Conservation (phyloP, 1,139 yeast genomes). For the Geotrichum aggregatum region DNA sequence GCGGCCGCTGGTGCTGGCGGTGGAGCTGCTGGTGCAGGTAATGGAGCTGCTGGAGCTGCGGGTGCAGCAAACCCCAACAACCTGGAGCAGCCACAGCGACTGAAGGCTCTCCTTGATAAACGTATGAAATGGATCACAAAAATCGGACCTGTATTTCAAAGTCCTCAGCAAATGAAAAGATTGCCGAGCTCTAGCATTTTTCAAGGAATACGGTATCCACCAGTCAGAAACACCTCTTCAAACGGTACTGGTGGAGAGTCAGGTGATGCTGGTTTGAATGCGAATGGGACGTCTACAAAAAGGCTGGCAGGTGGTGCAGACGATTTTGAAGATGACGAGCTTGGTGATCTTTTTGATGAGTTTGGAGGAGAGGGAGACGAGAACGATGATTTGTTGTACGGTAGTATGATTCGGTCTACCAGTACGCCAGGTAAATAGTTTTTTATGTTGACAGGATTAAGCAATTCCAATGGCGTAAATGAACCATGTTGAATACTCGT, state of each 20-base stretch:
- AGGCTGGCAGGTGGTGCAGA: not conserved
- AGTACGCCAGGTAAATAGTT: constrained; percentile 10
- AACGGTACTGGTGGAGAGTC: not conserved
- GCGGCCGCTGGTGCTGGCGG: not conserved
- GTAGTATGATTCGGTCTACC: constrained; percentile 44
- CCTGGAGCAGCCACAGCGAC: constrained; percentile 54
- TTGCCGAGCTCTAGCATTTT: constrained; percentile 49
- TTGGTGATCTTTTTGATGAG: constrained; percentile 5
- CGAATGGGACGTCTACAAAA: not conserved
- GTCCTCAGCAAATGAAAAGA: constrained; percentile 64
- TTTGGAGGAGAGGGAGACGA: constrained; percentile 6
- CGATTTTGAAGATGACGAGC: constrained; percentile 8
- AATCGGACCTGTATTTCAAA: constrained; percentile 77
- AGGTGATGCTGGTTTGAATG: not conserved
- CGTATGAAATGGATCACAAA: constrained; percentile 82
- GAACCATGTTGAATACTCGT: too few species aligned
- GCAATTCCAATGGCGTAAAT: too few species aligned
- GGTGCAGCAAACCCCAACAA: constrained; percentile 45
- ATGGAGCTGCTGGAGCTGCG: constrained; percentile 15
- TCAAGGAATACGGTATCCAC: constrained; percentile 14
- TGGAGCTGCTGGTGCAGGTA: not conserved
- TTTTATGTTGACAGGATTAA: not conserved
- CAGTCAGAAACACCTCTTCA: constrained; percentile 1
- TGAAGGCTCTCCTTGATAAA: constrained; percentile 76
- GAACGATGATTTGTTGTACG: constrained; percentile 31